Conservation (phyloP, 371 early-diverging fungal species). For the Mortierella sp. region DNA sequence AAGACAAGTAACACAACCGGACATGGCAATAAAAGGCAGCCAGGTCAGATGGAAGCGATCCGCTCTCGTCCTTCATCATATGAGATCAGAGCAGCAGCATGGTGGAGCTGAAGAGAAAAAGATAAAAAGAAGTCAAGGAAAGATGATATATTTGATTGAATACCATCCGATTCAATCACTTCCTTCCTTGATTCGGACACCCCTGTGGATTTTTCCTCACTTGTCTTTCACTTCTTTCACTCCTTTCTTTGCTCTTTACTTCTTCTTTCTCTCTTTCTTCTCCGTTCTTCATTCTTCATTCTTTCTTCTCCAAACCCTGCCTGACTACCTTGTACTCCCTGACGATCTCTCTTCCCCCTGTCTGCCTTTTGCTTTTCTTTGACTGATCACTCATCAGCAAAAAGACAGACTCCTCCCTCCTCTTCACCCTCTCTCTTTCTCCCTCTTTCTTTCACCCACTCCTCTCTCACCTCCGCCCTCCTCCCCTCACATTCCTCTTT, state of each 20-base stretch:
- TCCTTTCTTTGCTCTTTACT: background rate
- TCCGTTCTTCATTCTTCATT: background rate
- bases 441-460: background rate
- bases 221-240: background rate
- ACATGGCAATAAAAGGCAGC: background rate
- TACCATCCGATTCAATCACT: background rate
- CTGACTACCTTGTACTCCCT: background rate
- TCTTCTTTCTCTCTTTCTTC: background rate
- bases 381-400: constrained; percentile 7
- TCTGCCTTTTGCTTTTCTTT: background rate
- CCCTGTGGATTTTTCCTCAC: background rate
- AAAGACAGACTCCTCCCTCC: background rate
- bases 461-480: background rate
- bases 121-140: constrained; percentile 9
- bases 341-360: background rate
- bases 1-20: background rate
- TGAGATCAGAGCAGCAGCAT: background rate
- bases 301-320: background rate
- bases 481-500: background rate
- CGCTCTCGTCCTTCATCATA: background rate
- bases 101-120: background rate
- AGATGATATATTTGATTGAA: constrained; percentile 14
- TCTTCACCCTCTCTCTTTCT: background rate
- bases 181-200: background rate
- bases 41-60: background rate